Percentiles rank a stretch among this genome's conserved stretches.
phyloP scores from a whole-genome alignment of 306 rosid species.

The Lupinus albus region DNA sequence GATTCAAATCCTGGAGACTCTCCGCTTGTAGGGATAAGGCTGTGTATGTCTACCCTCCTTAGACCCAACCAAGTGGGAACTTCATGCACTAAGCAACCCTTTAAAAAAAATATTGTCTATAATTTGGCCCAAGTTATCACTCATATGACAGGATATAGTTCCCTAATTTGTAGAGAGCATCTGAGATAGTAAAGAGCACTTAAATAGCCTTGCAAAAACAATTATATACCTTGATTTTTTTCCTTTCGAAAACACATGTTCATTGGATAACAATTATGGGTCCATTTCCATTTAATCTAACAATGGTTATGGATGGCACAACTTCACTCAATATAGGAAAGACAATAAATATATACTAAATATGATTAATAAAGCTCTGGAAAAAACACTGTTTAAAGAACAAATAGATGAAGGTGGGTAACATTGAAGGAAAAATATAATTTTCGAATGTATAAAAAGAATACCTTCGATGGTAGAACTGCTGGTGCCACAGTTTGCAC shows the following conservation, averaged over 20 bases:
- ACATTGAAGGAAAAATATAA: constrained; percentile 19
- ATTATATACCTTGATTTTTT: too few species aligned
- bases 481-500: constrained; percentile 50
- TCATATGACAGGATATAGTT: not conserved
- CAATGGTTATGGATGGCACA: constrained; percentile 16
- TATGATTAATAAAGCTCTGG: constrained; percentile 29
- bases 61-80: too few species aligned
- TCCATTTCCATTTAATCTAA: constrained; percentile 11
- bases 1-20: too few species aligned
- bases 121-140: constrained; percentile 20
- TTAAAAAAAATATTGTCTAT: constrained; percentile 5
- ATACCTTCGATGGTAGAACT: constrained; percentile 66
- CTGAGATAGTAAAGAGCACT: constrained; percentile 10
- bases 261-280: not conserved
- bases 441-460: constrained; percentile 30
- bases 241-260: not conserved
- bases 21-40: too few species aligned
- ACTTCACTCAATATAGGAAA: constrained; percentile 9
- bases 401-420: constrained; percentile 1
- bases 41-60: too few species aligned
- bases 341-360: constrained; percentile 26
- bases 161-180: constrained; percentile 18
- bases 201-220: constrained; percentile 1
- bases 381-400: constrained; percentile 7
- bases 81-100: too few species aligned